Base-by-base conservation (phyloP, 257 asterid genomes). In the Solanum phureja region DNA sequence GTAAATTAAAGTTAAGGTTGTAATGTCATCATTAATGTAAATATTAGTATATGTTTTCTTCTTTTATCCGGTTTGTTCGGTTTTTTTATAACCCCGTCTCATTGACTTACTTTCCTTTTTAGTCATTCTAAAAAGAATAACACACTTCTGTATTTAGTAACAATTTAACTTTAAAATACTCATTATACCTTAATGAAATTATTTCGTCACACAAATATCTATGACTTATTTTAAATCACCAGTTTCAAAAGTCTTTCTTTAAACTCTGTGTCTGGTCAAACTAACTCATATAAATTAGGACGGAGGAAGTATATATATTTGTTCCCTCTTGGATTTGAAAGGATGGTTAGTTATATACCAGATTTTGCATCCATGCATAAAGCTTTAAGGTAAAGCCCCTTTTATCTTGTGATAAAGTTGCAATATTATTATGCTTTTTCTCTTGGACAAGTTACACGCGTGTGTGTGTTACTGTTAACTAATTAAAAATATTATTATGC, bases 311-410 rank as follows among this genome's bases (percentile, higher is more conserved):
- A 19, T 56, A 56, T 81, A 29, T 46, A 49, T 49, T 81, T 46
- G 27, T 29, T 81, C 13, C 27, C 19, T 29, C 85, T 29, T 81
- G 42, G 69, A 27, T 16, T 46, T 81, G 85, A 52, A 49, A 46
- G 44, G 19, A 8, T 81, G 44, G 42, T 49, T 81, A 81, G 42
- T 81, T 81, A 49, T 49, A 16, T 82, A 82, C 85, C 69, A 29
- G 86, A 82, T 82, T 29, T 82, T 49, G 69, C 86, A 29, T 29
- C 86, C 86, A 82, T 82, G 86, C 86, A 82, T 82, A 82, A 49
- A 81, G 40, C 85, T 29, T 29, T 18, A 46, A 81, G 24, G 68
- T 29, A 81, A 81, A 31, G 19, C 6, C 29, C 29, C 18, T 7
- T 4, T 81, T 19, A 19, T 82, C 31, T 49, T 18, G 29, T 18